Conservation (phyloP, 2,329 filamentous ascomycete genomes). For the Ceratocystis variospora region DNA sequence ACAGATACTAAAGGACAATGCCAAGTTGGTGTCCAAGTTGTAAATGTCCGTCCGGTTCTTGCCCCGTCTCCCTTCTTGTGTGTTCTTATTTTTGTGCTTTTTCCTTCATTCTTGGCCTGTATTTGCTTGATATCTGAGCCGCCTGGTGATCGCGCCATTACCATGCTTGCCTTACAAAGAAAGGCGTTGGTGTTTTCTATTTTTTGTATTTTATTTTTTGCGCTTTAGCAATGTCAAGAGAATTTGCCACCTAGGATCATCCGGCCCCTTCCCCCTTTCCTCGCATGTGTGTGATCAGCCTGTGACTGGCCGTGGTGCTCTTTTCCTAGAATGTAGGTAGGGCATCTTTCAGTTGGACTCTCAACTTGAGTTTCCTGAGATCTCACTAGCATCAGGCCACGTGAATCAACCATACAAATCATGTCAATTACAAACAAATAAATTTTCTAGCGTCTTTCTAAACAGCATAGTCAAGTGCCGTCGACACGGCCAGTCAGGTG, state of each 20-base stretch:
- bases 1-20: conserved; percentile 52
- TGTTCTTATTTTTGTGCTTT: background rate
- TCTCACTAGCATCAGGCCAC: no score
- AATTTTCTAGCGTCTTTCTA: background rate
- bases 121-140: background rate
- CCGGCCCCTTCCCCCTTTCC: background rate
- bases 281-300: background rate
- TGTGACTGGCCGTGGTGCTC: background rate
- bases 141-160: background rate
- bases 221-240: background rate
- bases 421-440: background rate
- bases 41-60: conserved; percentile 29
- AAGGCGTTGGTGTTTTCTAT: background rate
- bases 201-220: background rate
- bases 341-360: background rate
- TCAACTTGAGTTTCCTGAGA: background rate
- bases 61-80: background rate
- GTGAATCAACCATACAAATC: no score
- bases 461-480: background rate
- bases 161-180: conserved; percentile 2
- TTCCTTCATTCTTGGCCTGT: background rate
- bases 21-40: conserved; percentile 51
- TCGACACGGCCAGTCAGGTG: background rate
- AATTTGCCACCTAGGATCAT: background rate
- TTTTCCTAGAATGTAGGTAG: background rate